Evolutionary conservation across 495 filamentous ascomycete genomes (phyloP), one percentile per base, ranked within the genome.

Genomic region (Antarctomyces pellizariae): DNA sequence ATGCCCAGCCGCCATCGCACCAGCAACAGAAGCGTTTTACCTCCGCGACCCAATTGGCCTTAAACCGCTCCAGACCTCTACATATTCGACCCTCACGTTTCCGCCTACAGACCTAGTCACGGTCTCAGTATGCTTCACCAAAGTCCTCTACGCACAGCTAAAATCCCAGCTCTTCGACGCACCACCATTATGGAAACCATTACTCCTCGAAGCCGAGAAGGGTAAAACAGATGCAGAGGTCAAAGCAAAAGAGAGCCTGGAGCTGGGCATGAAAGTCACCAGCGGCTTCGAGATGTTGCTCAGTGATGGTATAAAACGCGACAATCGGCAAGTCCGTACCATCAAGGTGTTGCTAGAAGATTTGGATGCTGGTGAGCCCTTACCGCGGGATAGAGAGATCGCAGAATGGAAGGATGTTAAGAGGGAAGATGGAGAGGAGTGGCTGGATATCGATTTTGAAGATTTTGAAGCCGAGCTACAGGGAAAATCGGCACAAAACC

Each of bases 221-320:
- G 23, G 19, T 2, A 14, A 3, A 4, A 21, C 29, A 4, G 26
- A 36, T 12, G 30, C 42, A 7, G 40, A 56, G 13, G 35, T 33
- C 1, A 45, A 45, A 30, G 49, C 44, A 24, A 38, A 22, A 5
- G 42, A 46, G 3, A 51, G 52, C n/a, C 42, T 69, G 3, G 77
- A 84, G 31, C 51, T 75, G 6, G 84, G 84, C 4, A 83, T 90
- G 70, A 97, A 93, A 48, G 42, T 92, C 10, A 60, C 79, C 3
- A 77, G 71, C 35, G 89, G 83, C 0, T 78, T 92, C 38, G 86
- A 95, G 52, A 86, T 95, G 66, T 59, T 95, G 11, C 42, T 82
- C 1, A 48, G 47, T 8, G 62, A 74, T 37, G 56, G 67, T 7
- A 58, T 71, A 26, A 62, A 68, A 28, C 59, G 61, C 36, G 59